Evolutionary conservation across 371 early-diverging fungal genomes (phyloP).

Genomic region (Coemansia sp.): DNA sequence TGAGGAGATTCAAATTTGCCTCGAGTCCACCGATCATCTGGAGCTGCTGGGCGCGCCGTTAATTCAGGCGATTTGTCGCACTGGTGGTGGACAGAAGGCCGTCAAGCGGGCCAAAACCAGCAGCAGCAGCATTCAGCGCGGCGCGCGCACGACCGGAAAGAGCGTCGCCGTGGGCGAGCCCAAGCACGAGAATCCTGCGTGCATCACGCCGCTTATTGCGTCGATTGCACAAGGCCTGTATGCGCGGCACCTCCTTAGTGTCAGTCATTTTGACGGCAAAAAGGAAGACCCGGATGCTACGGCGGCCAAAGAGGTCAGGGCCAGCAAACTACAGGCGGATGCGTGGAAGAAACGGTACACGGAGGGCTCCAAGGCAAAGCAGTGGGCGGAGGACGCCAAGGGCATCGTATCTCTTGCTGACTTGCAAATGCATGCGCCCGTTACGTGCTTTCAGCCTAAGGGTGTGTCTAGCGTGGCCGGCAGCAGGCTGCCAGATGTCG

Average conservation of each 20-base stretch:
- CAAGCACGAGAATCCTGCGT: conserved; percentile 51
- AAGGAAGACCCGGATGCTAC: neutral
- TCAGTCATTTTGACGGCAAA: conserved; percentile 35
- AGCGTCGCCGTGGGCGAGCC: conserved; percentile 16
- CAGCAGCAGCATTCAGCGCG: conserved; percentile 11
- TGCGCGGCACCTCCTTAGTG: conserved; percentile 44
- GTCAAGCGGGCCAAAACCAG: conserved; percentile 6
- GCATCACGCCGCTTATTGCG: conserved; percentile 55
- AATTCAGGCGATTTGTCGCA: conserved; percentile 31
- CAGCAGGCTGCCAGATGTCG: conserved; percentile 8
- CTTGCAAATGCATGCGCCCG: conserved; percentile 7
- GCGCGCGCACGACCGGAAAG: conserved; percentile 13
- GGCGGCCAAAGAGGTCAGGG: no score
- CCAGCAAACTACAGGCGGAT: neutral
- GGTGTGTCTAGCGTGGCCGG: neutral
- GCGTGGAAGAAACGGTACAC: conserved; percentile 38
- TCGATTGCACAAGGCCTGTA: conserved; percentile 55
- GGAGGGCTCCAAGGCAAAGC: conserved; percentile 21
- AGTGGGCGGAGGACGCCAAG: conserved; percentile 15
- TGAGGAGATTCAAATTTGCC: conserved; percentile 39
- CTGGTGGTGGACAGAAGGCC: conserved; percentile 7
- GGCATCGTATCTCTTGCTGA: conserved; percentile 31
- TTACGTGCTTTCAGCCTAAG: conserved; percentile 11
- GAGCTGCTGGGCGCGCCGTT: conserved; percentile 34
- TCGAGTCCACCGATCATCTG: conserved; percentile 26